phyloP scores from a whole-genome alignment of 352 stramenopile species.

The Globisporangium cederbergense region DNA sequence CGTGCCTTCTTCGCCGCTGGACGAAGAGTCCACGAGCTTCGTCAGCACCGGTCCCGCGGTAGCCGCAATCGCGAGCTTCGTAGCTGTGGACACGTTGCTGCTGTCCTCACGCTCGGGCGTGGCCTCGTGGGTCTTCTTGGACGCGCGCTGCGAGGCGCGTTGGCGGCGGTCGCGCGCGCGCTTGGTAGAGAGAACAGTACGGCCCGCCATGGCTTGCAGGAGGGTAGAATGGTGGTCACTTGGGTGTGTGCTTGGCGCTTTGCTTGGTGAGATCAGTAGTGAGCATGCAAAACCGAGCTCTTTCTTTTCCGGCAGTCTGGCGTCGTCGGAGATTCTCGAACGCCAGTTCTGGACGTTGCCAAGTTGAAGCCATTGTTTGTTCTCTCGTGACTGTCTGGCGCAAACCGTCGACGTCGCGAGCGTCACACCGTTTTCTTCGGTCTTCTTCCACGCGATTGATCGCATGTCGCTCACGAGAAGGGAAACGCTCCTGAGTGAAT shows the following conservation, averaged over 20 bases:
- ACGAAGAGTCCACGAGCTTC: conserved; percentile 10
- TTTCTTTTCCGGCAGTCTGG: neutral
- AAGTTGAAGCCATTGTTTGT: conserved; percentile 8
- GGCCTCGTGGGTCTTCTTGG: conserved; percentile 20
- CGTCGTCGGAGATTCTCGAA: conserved; percentile 10
- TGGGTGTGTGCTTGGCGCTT: neutral
- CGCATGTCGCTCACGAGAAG: neutral
- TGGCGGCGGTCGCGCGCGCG: conserved; percentile 60
- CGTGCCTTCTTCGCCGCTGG: conserved; percentile 4
- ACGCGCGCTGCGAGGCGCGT: conserved; percentile 32
- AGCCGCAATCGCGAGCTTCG: neutral
- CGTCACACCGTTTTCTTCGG: neutral
- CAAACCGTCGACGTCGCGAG: conserved; percentile 8
- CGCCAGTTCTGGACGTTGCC: neutral
- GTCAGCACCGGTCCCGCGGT: conserved; percentile 11
- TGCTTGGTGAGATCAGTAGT: conserved; percentile 7
- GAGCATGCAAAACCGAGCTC: neutral
- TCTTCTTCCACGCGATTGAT: neutral
- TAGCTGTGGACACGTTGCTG: neutral
- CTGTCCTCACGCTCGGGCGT: conserved; percentile 22
- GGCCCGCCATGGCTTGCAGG: conserved; percentile 37
- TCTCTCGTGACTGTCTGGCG: neutral
- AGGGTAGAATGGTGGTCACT: neutral
- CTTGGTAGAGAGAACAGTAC: conserved; percentile 61
- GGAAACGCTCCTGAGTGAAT: conserved; percentile 1